These are phyloP conservation scores for Amniculicola lignicola DNA, from an alignment of 495 filamentous ascomycete genomes.

Conservation along the genomic window DNA sequence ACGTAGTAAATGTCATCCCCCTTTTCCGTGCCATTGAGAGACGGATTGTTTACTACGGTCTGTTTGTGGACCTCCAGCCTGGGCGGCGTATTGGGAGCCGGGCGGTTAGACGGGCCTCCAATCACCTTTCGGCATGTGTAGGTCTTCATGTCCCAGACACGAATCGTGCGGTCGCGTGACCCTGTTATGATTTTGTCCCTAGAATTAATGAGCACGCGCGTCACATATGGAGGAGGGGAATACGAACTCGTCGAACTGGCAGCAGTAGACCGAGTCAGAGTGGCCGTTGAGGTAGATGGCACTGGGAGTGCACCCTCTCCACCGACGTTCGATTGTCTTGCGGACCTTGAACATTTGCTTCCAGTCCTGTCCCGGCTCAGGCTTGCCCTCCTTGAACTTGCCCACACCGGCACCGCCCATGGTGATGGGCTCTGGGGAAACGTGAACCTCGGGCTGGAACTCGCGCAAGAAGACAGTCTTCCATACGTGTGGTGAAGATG, in stretches of 20 bases:
- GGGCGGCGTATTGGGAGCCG: conserved; percentile 26
- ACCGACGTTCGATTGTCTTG: conserved; percentile 69
- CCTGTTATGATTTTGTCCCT: conserved; percentile 94
- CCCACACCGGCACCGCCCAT: conserved; percentile 49
- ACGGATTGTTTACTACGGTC: conserved; percentile 39
- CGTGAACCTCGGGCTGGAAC: conserved; percentile 50
- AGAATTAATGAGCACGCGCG: conserved; percentile 10
- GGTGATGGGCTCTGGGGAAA: conserved; percentile 45
- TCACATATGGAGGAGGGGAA: not conserved
- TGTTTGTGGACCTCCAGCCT: conserved; percentile 29
- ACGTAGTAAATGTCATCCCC: conserved; percentile 41
- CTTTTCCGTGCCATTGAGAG: conserved; percentile 49
- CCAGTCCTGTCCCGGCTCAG: conserved; percentile 61
- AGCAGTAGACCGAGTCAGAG: conserved; percentile 91
- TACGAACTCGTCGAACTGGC: conserved; percentile 87
- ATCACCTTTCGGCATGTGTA: conserved; percentile 80
- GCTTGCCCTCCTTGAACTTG: conserved; percentile 44
- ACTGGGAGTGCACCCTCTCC: conserved; percentile 71
- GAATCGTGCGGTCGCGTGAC: conserved; percentile 89
- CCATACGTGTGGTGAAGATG: conserved; percentile 70
- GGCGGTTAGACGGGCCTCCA: conserved; percentile 47
- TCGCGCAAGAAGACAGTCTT: conserved; percentile 68
- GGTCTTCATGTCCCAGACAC: conserved; percentile 89
- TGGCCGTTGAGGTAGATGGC: conserved; percentile 90
- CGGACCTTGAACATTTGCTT: conserved; percentile 77